Evolutionary conservation across 73 alveolate genomes (phyloP), one percentile per base, ranked within the genome.

Genomic region (Uronychia binucleata): DNA sequence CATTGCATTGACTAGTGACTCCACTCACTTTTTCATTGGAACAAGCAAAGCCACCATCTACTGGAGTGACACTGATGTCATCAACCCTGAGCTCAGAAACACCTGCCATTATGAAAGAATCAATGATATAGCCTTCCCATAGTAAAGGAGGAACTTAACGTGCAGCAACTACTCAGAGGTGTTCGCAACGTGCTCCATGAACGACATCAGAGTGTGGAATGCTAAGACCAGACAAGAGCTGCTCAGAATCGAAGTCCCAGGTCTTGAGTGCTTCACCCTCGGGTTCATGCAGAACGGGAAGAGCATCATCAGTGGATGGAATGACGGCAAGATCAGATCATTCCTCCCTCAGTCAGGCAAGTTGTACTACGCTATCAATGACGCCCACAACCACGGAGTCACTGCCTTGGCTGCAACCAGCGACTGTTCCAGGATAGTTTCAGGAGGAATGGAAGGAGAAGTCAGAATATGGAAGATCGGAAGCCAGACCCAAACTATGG

Each of bases 401-500:
- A 96, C 98, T 31, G 97, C 98, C 33, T 86, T 92, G 28, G 80
- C 95, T 82, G 93, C 97, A 74, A 93, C 96, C 85, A 88, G 87
- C 85, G 91, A 90, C 83, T 85, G 97, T 74, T 30, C 83, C 32
- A 90, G 96, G 89, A 89, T 93, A 1, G 94, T 97, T 28, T 93
- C 99, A 25, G 99, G 99, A n/a, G 99, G 99, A 67, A 94, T 96
- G 93, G 98, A 97, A 90, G 99, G 99, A 28, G 99, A 96, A 83
- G 98, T 97, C 35, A 93, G 99, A 88, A 97, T 97, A 76, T 97
- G 99, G 99, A 96, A 95, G 78, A 96, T 97, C 75, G 97, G 94
- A 31, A 94, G 86, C 80, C 86, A 89, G 91, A 93, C 98, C 33
- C 93, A 95, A 87, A 93, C 91, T 46, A 96, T 97, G 99, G 98